phyloP scores from a whole-genome alignment of 2,329 filamentous ascomycete genomes.

The Sporothrix globosa region DNA sequence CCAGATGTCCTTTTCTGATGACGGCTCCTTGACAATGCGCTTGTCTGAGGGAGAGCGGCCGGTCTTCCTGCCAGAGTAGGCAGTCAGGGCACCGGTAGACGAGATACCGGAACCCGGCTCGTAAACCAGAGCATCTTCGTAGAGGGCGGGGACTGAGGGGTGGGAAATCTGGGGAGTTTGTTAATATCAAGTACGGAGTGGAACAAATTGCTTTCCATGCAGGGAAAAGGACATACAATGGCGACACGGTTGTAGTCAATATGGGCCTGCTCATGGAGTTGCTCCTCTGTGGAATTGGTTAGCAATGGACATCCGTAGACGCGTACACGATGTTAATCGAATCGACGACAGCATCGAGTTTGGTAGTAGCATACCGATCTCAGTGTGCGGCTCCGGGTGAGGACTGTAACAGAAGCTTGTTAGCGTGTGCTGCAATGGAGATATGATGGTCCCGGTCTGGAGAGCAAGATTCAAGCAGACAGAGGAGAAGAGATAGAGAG shows the following conservation, averaged over 20 bases:
- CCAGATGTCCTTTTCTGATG: conserved; percentile 92
- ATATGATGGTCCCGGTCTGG: neutral
- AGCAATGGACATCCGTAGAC: conserved; percentile 21
- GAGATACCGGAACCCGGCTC: conserved; percentile 98
- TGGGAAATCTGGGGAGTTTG: conserved; percentile 68
- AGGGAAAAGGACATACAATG: conserved; percentile 67
- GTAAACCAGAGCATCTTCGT: conserved; percentile 98
- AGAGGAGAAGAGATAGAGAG: conserved; percentile 26
- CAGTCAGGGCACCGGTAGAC: conserved; percentile 89
- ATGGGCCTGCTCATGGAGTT: conserved; percentile 95
- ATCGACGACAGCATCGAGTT: neutral
- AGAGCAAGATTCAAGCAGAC: neutral
- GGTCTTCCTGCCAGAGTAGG: conserved; percentile 98
- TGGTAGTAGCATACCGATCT: conserved; percentile 64
- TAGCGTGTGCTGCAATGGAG: neutral
- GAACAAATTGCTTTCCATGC: neutral
- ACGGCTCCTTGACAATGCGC: conserved; percentile 89
- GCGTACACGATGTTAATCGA: neutral
- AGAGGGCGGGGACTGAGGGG: conserved; percentile 90
- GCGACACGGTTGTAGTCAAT: conserved; percentile 99
- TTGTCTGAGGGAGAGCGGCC: conserved; percentile 96
- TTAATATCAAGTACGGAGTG: neutral
- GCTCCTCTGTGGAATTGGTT: conserved; percentile 64
- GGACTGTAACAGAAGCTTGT: conserved; percentile 58
- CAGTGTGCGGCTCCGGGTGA: conserved; percentile 78